Evolutionary conservation across 1,284 basidiomycete genomes (phyloP), one percentile per base, ranked within the genome.

Genomic region (Coniophora puteana): DNA sequence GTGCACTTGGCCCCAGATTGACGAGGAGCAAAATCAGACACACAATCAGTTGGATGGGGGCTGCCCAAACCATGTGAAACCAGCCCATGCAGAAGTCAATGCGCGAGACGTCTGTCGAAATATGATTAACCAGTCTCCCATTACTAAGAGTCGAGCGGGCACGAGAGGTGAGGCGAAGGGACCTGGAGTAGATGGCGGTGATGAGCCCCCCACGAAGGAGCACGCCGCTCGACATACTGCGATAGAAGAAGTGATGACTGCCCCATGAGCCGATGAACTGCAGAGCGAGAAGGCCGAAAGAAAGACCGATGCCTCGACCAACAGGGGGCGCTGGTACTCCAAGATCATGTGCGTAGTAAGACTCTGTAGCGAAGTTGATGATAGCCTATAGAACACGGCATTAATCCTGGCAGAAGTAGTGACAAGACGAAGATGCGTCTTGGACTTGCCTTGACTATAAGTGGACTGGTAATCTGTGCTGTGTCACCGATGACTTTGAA

Each of bases 11-110:
- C 12, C 90, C 90, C 28, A 94, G 62, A 51, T 89, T 82, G 52
- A 81, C 49, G 35, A 88, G 54, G 2, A 91, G 72, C 10, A 90
- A 69, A 35, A 78, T 66, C 30, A 88, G 71, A 59, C 83, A 92
- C 42, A 87, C 80, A 30, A 66, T 57, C 66, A 88, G 73, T 55
- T 87, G 82, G 32, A 88, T 76, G 0, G 86, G 87, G 1, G 84
- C 78, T 2, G 86, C 72, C 79, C 89, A 90, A 14, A 77, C 60
- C 71, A 90, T 79, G 49, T 87, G 83, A 57, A 91, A 89, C 69
- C 85, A 93, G 4, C 86, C 87, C 36, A 80, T 77, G 49, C 84
- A 88, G 57, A 93, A 97, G 59, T 96, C 93, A 58, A 97, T 90
- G 26, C 93, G 78, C 13, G 83, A 87, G 23, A 92, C 82, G 61